These are phyloP conservation scores for Umbelopsis isabellina DNA, from an alignment of 192 early-diverging fungal genomes.

Conservation along the genomic window DNA sequence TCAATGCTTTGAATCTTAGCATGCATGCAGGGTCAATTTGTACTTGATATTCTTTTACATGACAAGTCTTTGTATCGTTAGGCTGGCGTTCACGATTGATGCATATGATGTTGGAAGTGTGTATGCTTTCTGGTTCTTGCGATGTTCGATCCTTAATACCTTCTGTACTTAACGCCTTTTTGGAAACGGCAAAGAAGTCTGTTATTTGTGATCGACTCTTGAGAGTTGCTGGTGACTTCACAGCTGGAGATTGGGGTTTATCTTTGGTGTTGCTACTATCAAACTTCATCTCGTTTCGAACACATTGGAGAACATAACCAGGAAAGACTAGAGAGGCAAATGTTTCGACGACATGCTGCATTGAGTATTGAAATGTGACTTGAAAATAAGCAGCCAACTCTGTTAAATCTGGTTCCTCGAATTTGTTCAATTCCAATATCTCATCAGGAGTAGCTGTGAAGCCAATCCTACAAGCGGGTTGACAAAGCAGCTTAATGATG, in stretches of 20 bases:
- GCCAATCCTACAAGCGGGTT: background rate
- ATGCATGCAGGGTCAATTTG: constrained; percentile 8
- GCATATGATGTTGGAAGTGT: background rate
- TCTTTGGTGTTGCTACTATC: too few relatives aligned
- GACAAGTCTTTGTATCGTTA: background rate
- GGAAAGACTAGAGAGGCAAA: background rate
- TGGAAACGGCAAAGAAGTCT: background rate
- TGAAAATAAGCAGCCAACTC: constrained; percentile 1
- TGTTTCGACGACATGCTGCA: background rate
- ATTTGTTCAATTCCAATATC: background rate
- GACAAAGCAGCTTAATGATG: background rate
- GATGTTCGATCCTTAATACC: background rate
- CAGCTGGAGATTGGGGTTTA: background rate
- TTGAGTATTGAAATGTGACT: background rate
- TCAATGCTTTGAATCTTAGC: background rate
- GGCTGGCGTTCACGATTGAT: constrained; percentile 15
- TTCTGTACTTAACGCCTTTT: background rate
- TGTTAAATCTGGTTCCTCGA: background rate
- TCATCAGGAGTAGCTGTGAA: background rate
- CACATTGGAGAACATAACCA: constrained; percentile 13
- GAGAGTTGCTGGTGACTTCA: background rate
- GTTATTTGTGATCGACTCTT: background rate
- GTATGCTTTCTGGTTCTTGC: background rate
- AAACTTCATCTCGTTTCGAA: background rate
- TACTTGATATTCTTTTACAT: constrained; percentile 15